These are phyloP conservation scores for Escovopsis sp. DNA, from an alignment of 2,329 filamentous ascomycete genomes.

Conservation along the genomic window DNA sequence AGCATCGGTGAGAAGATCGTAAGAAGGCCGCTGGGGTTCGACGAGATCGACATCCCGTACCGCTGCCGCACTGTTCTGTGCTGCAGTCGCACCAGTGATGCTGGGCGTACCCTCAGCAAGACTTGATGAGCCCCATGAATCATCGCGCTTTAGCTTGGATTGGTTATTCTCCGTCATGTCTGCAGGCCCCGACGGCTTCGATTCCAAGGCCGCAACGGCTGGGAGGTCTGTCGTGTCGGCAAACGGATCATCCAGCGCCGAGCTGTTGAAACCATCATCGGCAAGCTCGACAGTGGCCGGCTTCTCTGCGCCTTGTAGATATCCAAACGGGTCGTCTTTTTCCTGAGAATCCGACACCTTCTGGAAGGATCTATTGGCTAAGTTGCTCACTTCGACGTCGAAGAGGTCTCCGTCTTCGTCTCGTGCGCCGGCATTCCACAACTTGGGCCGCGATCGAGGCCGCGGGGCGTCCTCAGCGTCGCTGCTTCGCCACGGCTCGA, in stretches of 20 bases:
- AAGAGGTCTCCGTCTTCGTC: conserved; percentile 50
- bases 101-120: no score
- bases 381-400: conserved; percentile 46
- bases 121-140: conserved; percentile 3
- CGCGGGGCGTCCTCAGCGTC: conserved; percentile 20
- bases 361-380: conserved; percentile 29
- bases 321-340: conserved; percentile 26
- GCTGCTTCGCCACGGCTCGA: conserved; percentile 24
- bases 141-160: conserved; percentile 10
- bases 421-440: conserved; percentile 61
- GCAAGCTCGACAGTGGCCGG: not conserved
- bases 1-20: conserved; percentile 43
- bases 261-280: not conserved
- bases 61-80: no score
- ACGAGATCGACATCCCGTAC: no score
- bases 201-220: no score
- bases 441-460: conserved; percentile 18
- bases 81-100: no score
- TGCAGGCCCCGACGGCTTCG: not conserved
- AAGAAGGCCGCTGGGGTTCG: conserved; percentile 33
- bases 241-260: conserved; percentile 9
- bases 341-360: conserved; percentile 9
- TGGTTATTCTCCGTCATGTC: conserved; percentile 4
- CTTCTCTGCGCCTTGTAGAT: conserved; percentile 10
- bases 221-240: conserved; percentile 11